Base-by-base conservation (phyloP, 768 basidiomycete species). In the Rhodotorula diobovata region DNA sequence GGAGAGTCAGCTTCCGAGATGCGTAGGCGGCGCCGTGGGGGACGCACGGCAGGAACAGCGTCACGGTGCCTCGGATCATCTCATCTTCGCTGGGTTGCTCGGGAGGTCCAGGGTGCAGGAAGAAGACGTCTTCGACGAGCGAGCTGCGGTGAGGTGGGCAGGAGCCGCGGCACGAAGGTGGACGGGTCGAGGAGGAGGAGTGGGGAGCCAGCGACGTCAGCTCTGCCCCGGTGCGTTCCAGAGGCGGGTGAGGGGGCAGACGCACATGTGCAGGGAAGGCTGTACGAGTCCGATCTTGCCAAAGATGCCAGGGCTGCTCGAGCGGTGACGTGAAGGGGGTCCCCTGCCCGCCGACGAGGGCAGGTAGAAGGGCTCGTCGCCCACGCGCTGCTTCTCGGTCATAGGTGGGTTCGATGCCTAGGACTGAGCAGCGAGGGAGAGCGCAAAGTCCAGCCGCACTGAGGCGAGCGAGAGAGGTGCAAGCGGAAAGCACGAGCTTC, bases 51-150 rank as follows among this genome's bases (percentile, higher is more conserved):
- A 74, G 73, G 54, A 43, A 74, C 8, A 74, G 67, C 25, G 59
- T 66, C 18, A 75, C 73, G 34, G 55, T 73, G 1, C 72, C 72
- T 9, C 35, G n/a, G 35, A 74, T 54, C 23, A 69, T 14, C 46
- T 70, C 68, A 46, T 74, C 72, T 51, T 74, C 68, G 1, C 65
- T 61, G 0, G 68, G 65, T n/a, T 32, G 23, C 5, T 68, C 72
- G 5, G n/a, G 51, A 2, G 68, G 61, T 1, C 43, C 28, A 2
- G 72, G 72, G 30, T 70, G 72, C 10, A 74, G 58, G 68, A 70
- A 74, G 53, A 74, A 70, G 45, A 74, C 68, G 28, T 74, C 72
- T 43, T 74, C 57, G 1, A 43, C 64, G 50, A 73, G 65, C 12
- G 67, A 69, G 18, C 64, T 58, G 68, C n/a, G 25, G 39, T 14